These are phyloP conservation scores for Cronartium quercuum DNA, from an alignment of 1,284 basidiomycete species.

Conservation along the genomic window DNA sequence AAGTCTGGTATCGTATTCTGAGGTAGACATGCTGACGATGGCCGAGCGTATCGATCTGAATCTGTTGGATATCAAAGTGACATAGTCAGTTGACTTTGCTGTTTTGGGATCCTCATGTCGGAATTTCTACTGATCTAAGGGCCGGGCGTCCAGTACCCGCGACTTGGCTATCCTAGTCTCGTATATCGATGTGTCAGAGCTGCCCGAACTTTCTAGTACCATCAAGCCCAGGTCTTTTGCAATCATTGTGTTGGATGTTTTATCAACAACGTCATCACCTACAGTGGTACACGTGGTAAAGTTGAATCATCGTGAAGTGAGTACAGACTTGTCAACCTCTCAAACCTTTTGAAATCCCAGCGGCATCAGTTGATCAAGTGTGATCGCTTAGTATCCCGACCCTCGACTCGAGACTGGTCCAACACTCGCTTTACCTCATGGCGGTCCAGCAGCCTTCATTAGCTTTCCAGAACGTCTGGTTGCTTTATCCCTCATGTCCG, in stretches of 20 bases:
- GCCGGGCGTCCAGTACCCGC: slow-evolving; percentile 7
- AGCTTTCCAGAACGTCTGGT: slow-evolving; percentile 40
- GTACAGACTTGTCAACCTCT: not conserved
- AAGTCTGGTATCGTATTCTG: slow-evolving; percentile 42
- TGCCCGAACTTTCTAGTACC: slow-evolving; percentile 2
- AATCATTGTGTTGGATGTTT: slow-evolving; percentile 24
- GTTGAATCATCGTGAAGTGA: slow-evolving; percentile 34
- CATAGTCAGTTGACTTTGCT: slow-evolving; percentile 9
- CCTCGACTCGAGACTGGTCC: slow-evolving; percentile 45
- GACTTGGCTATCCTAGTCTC: slow-evolving; percentile 31
- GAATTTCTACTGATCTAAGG: slow-evolving; percentile 40
- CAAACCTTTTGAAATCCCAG: not conserved
- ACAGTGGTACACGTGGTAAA: slow-evolving; percentile 14
- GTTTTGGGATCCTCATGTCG: slow-evolving; percentile 8
- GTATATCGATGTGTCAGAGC: slow-evolving; percentile 16
- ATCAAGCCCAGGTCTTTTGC: slow-evolving; percentile 34
- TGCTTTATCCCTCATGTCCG: slow-evolving; percentile 20
- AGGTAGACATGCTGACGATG: slow-evolving; percentile 42
- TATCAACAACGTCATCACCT: slow-evolving; percentile 24
- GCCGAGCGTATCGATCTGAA: slow-evolving; percentile 32
- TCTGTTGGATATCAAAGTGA: slow-evolving; percentile 24
- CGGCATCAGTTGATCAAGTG: not conserved
- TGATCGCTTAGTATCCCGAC: slow-evolving; percentile 40
- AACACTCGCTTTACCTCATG: slow-evolving; percentile 44
- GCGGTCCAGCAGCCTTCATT: slow-evolving; percentile 46